Evolutionary conservation across 768 basidiomycete species (phyloP).

Genomic region (Russula abietina): DNA sequence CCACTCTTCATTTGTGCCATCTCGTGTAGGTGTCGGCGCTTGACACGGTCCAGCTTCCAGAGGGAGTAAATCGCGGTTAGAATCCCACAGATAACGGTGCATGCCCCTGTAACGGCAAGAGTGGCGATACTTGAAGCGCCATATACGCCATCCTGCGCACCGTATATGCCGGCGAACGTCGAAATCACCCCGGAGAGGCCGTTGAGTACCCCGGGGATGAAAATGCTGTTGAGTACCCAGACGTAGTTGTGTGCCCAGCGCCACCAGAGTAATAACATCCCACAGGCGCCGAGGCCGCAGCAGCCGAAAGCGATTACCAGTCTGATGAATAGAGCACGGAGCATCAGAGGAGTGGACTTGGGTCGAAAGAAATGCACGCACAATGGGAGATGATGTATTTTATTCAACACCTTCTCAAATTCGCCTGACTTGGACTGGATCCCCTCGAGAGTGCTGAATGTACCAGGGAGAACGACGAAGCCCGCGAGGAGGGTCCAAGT

Average conservation of each 20-base stretch:
- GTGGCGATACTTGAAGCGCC: constrained; percentile 2
- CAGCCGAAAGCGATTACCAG: constrained; percentile 7
- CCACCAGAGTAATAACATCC: constrained; percentile 19
- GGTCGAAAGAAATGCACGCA: neutral
- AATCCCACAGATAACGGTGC: constrained; percentile 3
- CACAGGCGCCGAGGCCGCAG: constrained; percentile 14
- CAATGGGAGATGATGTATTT: constrained; percentile 12
- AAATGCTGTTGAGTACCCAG: constrained; percentile 14
- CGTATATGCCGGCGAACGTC: constrained; percentile 7
- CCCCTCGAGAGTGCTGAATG: constrained; percentile 9
- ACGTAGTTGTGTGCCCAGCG: constrained; percentile 18
- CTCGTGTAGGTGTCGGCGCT: neutral
- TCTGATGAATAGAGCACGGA: constrained; percentile 5
- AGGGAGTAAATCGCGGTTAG: constrained; percentile 4
- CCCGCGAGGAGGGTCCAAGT: constrained; percentile 22
- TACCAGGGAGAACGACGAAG: constrained; percentile 21
- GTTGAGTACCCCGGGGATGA: constrained; percentile 13
- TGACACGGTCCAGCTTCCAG: constrained; percentile 7
- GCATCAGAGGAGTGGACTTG: neutral
- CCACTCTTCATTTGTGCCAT: neutral
- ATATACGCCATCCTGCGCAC: neutral
- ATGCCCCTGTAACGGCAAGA: constrained; percentile 11
- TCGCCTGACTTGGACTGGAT: neutral
- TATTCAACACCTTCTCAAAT: neutral
- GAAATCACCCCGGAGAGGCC: constrained; percentile 18